These are phyloP conservation scores for Jasminum sambac DNA, from an alignment of 257 asterid genomes.

Conservation along the genomic window DNA sequence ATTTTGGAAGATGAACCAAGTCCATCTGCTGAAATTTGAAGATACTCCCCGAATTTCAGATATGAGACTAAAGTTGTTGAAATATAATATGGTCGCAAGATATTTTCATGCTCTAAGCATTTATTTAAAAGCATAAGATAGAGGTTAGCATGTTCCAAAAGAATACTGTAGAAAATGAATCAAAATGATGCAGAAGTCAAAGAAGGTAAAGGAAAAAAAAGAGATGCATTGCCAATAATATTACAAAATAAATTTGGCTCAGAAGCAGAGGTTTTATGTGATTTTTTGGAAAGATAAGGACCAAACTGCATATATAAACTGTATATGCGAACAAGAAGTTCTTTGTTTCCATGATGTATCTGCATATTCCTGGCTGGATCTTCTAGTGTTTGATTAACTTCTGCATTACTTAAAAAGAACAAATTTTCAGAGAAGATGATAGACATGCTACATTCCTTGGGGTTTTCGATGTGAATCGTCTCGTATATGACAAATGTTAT, in stretches of 20 bases:
- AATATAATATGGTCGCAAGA: background rate
- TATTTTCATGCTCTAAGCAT: background rate
- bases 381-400: background rate
- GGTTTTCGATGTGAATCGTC: background rate
- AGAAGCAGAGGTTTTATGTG: background rate
- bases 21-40: too few relatives aligned
- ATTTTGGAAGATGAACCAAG: background rate
- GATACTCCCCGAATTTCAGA: background rate
- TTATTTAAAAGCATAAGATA: background rate
- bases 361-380: background rate
- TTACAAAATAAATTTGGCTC: background rate
- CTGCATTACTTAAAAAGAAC: background rate
- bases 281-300: background rate
- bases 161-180: background rate
- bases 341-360: background rate
- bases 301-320: background rate
- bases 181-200: background rate
- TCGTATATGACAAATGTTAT: background rate
- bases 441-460: background rate
- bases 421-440: background rate
- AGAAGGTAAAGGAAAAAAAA: background rate
- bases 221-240: background rate
- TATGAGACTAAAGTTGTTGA: background rate
- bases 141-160: background rate
- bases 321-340: too few relatives aligned